phyloP scores from a whole-genome alignment of 352 stramenopile genomes.

The Globisporangium nodosum region DNA sequence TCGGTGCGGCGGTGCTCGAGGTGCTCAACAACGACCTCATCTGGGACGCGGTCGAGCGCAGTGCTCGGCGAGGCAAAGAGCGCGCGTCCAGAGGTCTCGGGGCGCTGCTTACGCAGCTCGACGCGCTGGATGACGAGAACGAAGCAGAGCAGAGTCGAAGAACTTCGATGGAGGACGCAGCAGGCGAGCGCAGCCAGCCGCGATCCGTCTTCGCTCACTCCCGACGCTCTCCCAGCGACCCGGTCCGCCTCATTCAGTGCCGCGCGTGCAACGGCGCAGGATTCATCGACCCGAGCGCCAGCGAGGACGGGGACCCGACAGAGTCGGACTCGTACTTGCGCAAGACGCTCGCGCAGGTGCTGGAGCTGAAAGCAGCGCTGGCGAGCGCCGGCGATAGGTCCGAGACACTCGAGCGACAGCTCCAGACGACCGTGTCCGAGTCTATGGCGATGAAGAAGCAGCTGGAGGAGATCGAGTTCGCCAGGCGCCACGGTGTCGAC shows the following conservation, averaged over 20 bases:
- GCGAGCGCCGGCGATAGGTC: conserved; percentile 29
- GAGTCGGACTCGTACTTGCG: conserved; percentile 52
- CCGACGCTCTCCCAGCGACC: conserved; percentile 12
- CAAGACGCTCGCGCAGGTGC: conserved; percentile 54
- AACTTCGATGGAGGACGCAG: background rate
- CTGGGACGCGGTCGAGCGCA: conserved; percentile 48
- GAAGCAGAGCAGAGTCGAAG: background rate
- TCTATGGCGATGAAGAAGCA: conserved; percentile 24
- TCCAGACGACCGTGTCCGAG: conserved; percentile 28
- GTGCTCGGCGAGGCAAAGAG: conserved; percentile 30
- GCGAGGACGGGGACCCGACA: background rate
- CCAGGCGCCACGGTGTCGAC: conserved; percentile 25
- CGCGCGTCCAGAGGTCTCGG: conserved; percentile 39
- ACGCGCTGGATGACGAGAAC: conserved; percentile 11
- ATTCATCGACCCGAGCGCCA: conserved; percentile 30
- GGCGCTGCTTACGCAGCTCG: conserved; percentile 33
- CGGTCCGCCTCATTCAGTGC: conserved; percentile 42
- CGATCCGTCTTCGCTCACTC: conserved; percentile 8
- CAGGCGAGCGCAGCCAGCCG: background rate
- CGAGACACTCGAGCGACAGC: conserved; percentile 28
- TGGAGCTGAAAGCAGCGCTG: conserved; percentile 42
- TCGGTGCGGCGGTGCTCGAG: conserved; percentile 46
- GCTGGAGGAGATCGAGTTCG: conserved; percentile 30
- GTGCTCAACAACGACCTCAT: conserved; percentile 62
- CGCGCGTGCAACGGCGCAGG: conserved; percentile 44